phyloP scores from a whole-genome alignment of 768 basidiomycete species.

The Mycena crocata region DNA sequence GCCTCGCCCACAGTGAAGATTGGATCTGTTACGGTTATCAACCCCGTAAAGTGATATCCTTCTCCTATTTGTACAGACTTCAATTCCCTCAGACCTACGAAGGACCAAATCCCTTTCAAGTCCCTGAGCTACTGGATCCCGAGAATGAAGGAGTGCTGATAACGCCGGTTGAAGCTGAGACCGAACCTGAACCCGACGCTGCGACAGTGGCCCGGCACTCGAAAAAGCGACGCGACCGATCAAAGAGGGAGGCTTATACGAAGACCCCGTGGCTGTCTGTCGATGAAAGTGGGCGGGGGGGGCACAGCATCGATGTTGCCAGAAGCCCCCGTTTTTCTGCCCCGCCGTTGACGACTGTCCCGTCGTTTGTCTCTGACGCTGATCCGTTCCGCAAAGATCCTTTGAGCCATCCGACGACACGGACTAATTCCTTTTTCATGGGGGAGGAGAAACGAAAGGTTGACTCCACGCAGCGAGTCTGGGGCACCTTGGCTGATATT shows the following conservation, averaged over 20 bases:
- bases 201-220: background rate
- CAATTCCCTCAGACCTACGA: constrained; percentile 19
- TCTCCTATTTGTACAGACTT: background rate
- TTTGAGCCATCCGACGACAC: background rate
- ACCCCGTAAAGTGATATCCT: constrained; percentile 16
- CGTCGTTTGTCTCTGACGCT: constrained; percentile 7
- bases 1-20: constrained; percentile 29
- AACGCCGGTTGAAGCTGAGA: background rate
- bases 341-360: constrained; percentile 18
- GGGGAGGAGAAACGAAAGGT: constrained; percentile 23
- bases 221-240: constrained; percentile 12
- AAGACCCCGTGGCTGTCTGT: constrained; percentile 17
- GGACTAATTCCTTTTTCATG: constrained; percentile 17
- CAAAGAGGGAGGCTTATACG: constrained; percentile 27
- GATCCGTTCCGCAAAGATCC: constrained; percentile 30
- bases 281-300: background rate
- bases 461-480: background rate
- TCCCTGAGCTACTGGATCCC: constrained; percentile 22
- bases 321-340: constrained; percentile 25
- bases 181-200: background rate
- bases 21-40: constrained; percentile 22
- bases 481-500: background rate
- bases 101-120: constrained; percentile 30
- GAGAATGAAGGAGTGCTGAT: constrained; percentile 23
- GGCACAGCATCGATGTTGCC: background rate